Conservation (phyloP, 495 filamentous ascomycete genomes). For the Aspergillus indologenus region DNA sequence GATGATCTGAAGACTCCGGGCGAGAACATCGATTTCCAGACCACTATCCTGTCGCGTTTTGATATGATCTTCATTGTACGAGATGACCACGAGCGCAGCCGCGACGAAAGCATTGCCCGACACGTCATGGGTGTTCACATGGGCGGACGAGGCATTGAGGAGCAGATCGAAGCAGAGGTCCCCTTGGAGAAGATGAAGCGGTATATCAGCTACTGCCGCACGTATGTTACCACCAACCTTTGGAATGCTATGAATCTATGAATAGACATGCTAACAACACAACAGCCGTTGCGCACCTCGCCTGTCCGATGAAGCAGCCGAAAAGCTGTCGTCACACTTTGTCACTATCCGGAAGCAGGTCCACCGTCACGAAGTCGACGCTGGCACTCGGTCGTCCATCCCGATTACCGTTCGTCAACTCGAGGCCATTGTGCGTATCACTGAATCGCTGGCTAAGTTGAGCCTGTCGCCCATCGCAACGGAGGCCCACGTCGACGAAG, state of each 20-base stretch:
- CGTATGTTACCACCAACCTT: conserved; percentile 52
- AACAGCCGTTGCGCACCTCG: conserved; percentile 84
- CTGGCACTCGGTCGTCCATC: conserved; percentile 84
- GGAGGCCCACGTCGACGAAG: conserved; percentile 93
- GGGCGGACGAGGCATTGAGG: conserved; percentile 81
- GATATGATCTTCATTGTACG: conserved; percentile 99
- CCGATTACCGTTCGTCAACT: conserved; percentile 97
- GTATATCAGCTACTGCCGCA: conserved; percentile 96
- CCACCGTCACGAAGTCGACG: conserved; percentile 80
- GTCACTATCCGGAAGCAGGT: conserved; percentile 94
- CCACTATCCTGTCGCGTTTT: conserved; percentile 96
- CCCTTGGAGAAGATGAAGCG: conserved; percentile 95
- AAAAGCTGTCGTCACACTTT: conserved; percentile 96
- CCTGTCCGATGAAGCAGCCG: conserved; percentile 86
- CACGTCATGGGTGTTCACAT: conserved; percentile 99
- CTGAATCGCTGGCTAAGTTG: conserved; percentile 91
- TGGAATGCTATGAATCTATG: background rate
- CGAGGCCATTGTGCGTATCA: conserved; percentile 95
- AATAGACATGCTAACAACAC: conserved; percentile 32
- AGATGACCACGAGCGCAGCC: conserved; percentile 84
- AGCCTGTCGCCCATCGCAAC: conserved; percentile 79
- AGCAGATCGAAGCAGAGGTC: conserved; percentile 80
- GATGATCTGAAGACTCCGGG: conserved; percentile 97
- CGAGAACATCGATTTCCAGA: conserved; percentile 99
- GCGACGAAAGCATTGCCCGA: conserved; percentile 90